Base-by-base conservation (phyloP, 495 filamentous ascomycete species). In the Lichina pygmaea region DNA sequence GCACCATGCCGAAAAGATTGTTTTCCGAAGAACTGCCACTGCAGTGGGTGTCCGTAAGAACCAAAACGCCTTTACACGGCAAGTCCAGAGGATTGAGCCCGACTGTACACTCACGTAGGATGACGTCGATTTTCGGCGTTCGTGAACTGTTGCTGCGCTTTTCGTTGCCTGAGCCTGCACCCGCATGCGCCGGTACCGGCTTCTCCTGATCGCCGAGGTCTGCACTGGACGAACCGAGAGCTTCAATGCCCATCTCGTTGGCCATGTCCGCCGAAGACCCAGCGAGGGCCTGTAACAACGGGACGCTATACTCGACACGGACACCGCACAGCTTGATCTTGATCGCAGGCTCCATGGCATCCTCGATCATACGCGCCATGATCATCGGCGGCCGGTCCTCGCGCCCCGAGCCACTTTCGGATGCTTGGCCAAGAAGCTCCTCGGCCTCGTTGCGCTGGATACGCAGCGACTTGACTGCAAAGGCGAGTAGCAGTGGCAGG, bases 261-360 rank as follows among this genome's bases (percentile, higher is more conserved):
- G 36, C 13, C 36, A 15, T 15, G 13, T 50, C 13, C 17, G 12
- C 13, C 46, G 34, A 11, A 17, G 44, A 39, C 36, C 2, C 36
- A 11, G 36, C 10, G 11, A 39, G 13, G 11, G 36, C 36, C 36
- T 39, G 11, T 39, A 39, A 15, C 7, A 78, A 81, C 3, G 81
- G 66, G 9, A 94, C 73, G 7, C 73, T 74, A 57, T 99, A 95
- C 50, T 99, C 91, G 15, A 80, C 53, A 44, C 73, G 75, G 10
- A 93, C 45, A 49, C 86, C 81, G 57, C 77, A 75, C 31, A 94
- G 57, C 55, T 91, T 91, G 48, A 94, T 53, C 56, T 86, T 92
- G 45, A 93, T 61, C 10, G 82, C 75, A 0, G 91, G 85, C 46
- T 94, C 86, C 61, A 91, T 81, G 52, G 94, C 91, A 56, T 94